Evolutionary conservation across 2,329 filamentous ascomycete species (phyloP), one percentile per base, ranked within the genome.

Genomic region (Alternaria sp.): DNA sequence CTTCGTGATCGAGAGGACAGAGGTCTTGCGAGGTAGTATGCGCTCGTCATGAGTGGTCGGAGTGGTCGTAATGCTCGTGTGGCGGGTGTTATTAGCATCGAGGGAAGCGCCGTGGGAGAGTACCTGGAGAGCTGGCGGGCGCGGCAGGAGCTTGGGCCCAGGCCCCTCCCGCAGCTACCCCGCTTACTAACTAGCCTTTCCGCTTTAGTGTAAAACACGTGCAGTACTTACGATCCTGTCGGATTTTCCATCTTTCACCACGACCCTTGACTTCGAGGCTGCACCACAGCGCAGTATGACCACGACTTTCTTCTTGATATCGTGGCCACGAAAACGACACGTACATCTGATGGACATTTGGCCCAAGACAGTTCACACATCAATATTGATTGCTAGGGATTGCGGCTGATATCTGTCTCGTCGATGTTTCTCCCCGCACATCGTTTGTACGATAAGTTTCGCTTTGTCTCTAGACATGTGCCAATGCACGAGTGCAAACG

Each of bases 21-120:
- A 3, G 63, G 63, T 21, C 70, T 73, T 26, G 70, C 69, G 54
- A 73, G 69, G 17, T 73, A 73, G 28, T 71, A 73, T 26, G 70
- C 64, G 62, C 70, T 73, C 45, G 70, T 66, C 69, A 73, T 73
- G 50, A 44, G 57, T 19, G n/a, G 54, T 52, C 12, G 54, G 50
- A 44, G 57, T n/a, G 13, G 59, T 52, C 7, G 54, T 6, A 54
- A 40, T 21, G n/a, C 32, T 4, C 32, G 44, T 21, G 32, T 46
- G 13, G 30, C n/a, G 3, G 23, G 36, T 30, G 21, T 49, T 26
- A 30, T 17, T 45, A 59, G 10, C 61, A 64, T 64, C 3, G 9
- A 50, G 54, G 15, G 15, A 15, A 61, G n/a, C 44, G 26, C 28
- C n/a, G 30, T n/a, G 21, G n/a, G 17, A 23, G 40, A 30, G 28